Conservation (phyloP, 2,329 filamentous ascomycete species). For the Periconia sp. region DNA sequence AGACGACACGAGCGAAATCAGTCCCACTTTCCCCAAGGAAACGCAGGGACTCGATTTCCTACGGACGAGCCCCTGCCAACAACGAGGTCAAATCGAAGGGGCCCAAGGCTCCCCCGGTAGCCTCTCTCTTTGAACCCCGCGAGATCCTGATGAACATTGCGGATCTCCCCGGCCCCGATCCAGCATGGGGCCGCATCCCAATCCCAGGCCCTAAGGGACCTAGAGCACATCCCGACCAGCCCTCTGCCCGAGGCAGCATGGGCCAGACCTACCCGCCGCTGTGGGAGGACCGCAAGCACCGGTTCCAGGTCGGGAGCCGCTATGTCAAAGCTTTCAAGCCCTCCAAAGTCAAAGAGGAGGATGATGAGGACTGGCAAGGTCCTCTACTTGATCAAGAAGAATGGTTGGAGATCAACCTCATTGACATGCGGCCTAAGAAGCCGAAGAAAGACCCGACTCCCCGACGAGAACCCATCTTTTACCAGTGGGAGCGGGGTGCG, state of each 20-base stretch:
- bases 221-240: conserved; percentile 15
- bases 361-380: neutral
- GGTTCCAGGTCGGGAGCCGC: conserved; percentile 19
- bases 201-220: conserved; percentile 9
- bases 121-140: neutral
- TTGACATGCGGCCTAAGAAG: conserved; percentile 30
- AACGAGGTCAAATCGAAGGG: neutral
- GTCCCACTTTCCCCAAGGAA: too few species aligned
- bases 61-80: too few species aligned
- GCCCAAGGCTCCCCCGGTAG: neutral
- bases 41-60: too few species aligned
- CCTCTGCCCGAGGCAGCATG: conserved; percentile 20
- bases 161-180: neutral
- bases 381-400: conserved; percentile 22
- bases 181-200: conserved; percentile 22
- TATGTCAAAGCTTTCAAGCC: conserved; percentile 13
- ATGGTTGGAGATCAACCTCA: conserved; percentile 21
- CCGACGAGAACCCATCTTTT: conserved; percentile 14
- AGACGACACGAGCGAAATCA: too few species aligned
- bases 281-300: conserved; percentile 31
- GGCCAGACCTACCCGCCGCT: conserved; percentile 21
- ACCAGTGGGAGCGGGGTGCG: conserved; percentile 17
- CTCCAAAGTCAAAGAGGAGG: conserved; percentile 1
- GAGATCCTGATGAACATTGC: neutral
- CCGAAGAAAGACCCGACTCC: conserved; percentile 14